Evolutionary conservation across 768 basidiomycete genomes (phyloP), one percentile per base, ranked within the genome.

Genomic region (Cantharellus cinnabarinus): DNA sequence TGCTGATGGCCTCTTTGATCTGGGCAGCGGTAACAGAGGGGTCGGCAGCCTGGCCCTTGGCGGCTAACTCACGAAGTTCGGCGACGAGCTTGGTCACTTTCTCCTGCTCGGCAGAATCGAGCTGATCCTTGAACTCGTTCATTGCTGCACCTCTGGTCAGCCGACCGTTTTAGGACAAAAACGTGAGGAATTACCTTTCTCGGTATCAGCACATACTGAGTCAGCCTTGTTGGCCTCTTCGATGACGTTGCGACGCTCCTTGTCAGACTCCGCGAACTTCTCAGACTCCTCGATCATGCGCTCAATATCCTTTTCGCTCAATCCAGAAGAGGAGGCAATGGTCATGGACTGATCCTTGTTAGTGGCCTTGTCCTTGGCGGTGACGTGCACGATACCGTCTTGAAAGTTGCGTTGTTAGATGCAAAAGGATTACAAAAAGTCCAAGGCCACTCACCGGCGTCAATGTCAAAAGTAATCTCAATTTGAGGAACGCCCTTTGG

Each of bases 201-300:
- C 91, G 2, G 93, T 98, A 68, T 98, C 94, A 60, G 82, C 75
- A 67, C 83, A 86, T 65, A 97, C 83, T 4, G 89, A 91, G 70
- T 97, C 93, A 53, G 89, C 94, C 75, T 87, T 86, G 79, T 98
- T 98, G 48, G 90, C 79, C 69, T 93, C 88, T 75, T 99, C 95
- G 63, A 99, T 98, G 60, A 98, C 75, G 50, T 76, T 68, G 67
- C 83, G 80, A 67, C 93, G 84, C 54, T 77, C 76, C 76, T 94
- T 93, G 74, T 99, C 95, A 4, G 81, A 71, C 75, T 97, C 95
- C 42, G 93, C 90, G 66, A 80, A 93, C 68, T 88, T 76, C 74
- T 99, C 95, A 57, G 94, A 83, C 65, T 98, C 93, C 2, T 82
- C 71, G 56, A 99, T 83, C 95, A 99, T 99, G 67, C 81, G 81